phyloP scores from a whole-genome alignment of 805 yeast genomes.

The Starmerella gropengiesseri region DNA sequence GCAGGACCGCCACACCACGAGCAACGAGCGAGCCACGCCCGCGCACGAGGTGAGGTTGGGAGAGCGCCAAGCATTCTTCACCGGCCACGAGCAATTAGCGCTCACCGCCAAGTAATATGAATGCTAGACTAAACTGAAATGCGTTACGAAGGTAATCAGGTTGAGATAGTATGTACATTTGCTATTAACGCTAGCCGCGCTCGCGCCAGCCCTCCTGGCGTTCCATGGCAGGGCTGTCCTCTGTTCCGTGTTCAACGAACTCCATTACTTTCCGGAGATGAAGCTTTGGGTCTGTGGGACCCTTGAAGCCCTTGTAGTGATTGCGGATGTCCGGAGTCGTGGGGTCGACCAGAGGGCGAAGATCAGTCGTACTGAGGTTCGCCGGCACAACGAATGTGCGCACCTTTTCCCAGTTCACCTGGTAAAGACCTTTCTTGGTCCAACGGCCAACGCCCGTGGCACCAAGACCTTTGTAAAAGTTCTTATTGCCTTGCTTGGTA shows the following conservation, averaged over 20 bases:
- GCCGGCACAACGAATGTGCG: constrained; percentile 82
- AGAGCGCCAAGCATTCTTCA: too few relatives aligned
- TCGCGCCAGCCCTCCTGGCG: constrained; percentile 25
- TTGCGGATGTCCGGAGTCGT: constrained; percentile 61
- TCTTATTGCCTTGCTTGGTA: constrained; percentile 89
- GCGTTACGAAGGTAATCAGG: too few relatives aligned
- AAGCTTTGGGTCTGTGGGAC: constrained; percentile 62
- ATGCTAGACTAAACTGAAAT: not conserved
- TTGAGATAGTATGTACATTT: too few relatives aligned
- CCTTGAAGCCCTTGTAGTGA: constrained; percentile 55
- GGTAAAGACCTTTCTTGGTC: constrained; percentile 62
- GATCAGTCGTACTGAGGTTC: constrained; percentile 28
- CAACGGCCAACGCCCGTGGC: constrained; percentile 84
- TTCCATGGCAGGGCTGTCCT: constrained; percentile 25
- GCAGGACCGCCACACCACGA: too few relatives aligned
- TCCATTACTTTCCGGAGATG: constrained; percentile 63
- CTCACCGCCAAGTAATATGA: too few relatives aligned
- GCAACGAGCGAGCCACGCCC: too few relatives aligned
- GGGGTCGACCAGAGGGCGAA: constrained; percentile 71
- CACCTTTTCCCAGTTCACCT: constrained; percentile 73
- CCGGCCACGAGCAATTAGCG: too few relatives aligned
- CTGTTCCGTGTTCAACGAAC: constrained; percentile 59
- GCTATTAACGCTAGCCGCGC: too few relatives aligned
- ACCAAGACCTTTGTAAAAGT: constrained; percentile 91
- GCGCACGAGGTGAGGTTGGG: too few relatives aligned